These are phyloP conservation scores for Euphorbia corollata DNA, from an alignment of 441 rosid genomes.

Conservation along the genomic window DNA sequence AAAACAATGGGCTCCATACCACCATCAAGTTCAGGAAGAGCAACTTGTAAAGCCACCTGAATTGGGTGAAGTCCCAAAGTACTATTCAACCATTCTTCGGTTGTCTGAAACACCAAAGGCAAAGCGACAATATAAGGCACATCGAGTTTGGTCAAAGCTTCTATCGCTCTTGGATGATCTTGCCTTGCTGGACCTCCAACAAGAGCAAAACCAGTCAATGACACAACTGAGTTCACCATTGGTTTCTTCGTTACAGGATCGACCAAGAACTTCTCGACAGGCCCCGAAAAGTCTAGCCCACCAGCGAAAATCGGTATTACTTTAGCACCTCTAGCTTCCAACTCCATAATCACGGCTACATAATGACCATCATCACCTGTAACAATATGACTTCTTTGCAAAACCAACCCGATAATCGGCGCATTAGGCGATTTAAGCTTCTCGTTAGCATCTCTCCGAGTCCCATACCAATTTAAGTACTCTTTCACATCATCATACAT, in stretches of 20 bases:
- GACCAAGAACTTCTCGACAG: slow-evolving; percentile 71
- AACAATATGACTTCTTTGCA: slow-evolving; percentile 97
- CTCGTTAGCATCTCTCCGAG: slow-evolving; percentile 70
- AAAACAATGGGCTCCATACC: slow-evolving; percentile 99
- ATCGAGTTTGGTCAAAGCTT: slow-evolving; percentile 82
- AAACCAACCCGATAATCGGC: slow-evolving; percentile 67
- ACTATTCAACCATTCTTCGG: slow-evolving; percentile 95
- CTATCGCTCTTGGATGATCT: slow-evolving; percentile 93
- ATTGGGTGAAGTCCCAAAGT: slow-evolving; percentile 94
- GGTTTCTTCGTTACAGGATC: slow-evolving; percentile 63
- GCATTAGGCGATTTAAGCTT: slow-evolving; percentile 61
- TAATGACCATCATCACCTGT: slow-evolving; percentile 96
- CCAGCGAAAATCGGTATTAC: slow-evolving; percentile 92
- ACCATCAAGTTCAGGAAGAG: slow-evolving; percentile 97
- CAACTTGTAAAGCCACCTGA: slow-evolving; percentile 98
- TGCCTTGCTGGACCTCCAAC: slow-evolving; percentile 99
- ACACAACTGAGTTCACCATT: slow-evolving; percentile 64
- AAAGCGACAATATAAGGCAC: slow-evolving; percentile 91
- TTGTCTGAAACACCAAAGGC: slow-evolving; percentile 96
- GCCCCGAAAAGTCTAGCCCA: slow-evolving; percentile 93
- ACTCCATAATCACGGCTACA: slow-evolving; percentile 97
- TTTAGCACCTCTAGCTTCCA: slow-evolving; percentile 92
- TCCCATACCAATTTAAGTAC: slow-evolving; percentile 87
- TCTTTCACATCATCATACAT: slow-evolving; percentile 99
- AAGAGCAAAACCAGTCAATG: slow-evolving; percentile 95